Conservation (phyloP, 352 stramenopile genomes). For the Phytophthora pisi region DNA sequence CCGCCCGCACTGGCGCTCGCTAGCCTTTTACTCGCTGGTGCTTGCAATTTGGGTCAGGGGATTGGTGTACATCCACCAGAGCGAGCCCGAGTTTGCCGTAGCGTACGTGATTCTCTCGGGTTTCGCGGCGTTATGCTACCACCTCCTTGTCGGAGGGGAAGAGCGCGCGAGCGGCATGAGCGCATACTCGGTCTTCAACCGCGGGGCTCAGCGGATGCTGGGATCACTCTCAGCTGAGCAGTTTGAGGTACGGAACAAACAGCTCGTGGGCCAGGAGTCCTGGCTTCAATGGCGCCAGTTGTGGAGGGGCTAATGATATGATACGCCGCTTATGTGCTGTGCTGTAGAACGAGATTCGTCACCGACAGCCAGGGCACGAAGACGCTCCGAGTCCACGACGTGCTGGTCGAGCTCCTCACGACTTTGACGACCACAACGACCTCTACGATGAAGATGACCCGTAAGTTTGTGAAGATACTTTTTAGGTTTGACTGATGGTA, state of each 20-base stretch:
- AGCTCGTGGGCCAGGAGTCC: too few relatives aligned
- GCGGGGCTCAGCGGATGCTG: conserved; percentile 66
- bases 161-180: conserved; percentile 45
- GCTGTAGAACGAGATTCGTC: conserved; percentile 77
- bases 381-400: conserved; percentile 17
- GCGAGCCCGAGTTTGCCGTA: conserved; percentile 58
- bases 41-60: conserved; percentile 47
- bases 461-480: conserved; percentile 36
- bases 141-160: conserved; percentile 41
- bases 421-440: conserved; percentile 26
- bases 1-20: conserved; percentile 26
- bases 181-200: conserved; percentile 88
- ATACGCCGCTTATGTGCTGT: conserved; percentile 4
- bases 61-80: conserved; percentile 53
- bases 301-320: background rate
- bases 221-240: conserved; percentile 83
- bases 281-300: background rate
- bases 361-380: conserved; percentile 46
- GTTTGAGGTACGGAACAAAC: conserved; percentile 61
- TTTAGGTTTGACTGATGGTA: background rate
- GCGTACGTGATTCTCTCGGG: conserved; percentile 71
- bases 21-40: conserved; percentile 28
- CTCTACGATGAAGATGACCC: conserved; percentile 50
- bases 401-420: conserved; percentile 1
- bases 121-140: conserved; percentile 44